These are phyloP conservation scores for Trichoderma koningii DNA, from an alignment of 2,329 filamentous ascomycete genomes.

Conservation along the genomic window DNA sequence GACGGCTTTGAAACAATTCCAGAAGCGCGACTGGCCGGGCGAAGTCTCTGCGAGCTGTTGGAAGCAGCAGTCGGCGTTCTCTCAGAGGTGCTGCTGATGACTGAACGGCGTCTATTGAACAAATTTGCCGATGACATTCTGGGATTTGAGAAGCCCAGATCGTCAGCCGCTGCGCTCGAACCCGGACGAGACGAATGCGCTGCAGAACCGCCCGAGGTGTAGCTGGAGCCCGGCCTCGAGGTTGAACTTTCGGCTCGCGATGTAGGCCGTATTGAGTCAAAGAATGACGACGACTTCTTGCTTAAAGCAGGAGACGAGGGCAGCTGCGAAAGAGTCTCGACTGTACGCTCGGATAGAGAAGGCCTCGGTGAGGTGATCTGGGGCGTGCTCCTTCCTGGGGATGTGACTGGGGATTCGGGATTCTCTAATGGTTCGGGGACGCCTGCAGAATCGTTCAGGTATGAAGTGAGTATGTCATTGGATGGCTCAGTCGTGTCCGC, in stretches of 20 bases:
- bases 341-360: slow-evolving; percentile 79
- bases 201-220: slow-evolving; percentile 61
- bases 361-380: slow-evolving; percentile 42
- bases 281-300: slow-evolving; percentile 71
- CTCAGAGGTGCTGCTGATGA: slow-evolving; percentile 50
- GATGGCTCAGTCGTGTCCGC: slow-evolving; percentile 30
- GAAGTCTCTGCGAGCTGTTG: slow-evolving; percentile 34
- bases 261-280: slow-evolving; percentile 61
- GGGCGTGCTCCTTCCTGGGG: slow-evolving; percentile 28
- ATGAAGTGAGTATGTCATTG: slow-evolving; percentile 29
- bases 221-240: slow-evolving; percentile 60
- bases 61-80: slow-evolving; percentile 31
- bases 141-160: slow-evolving; percentile 41
- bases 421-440: slow-evolving; percentile 29
- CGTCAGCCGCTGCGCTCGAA: slow-evolving; percentile 55
- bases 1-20: slow-evolving; percentile 34
- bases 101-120: slow-evolving; percentile 47
- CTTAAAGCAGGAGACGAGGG: slow-evolving; percentile 74
- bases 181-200: slow-evolving; percentile 55
- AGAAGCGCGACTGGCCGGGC: slow-evolving; percentile 34
- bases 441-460: slow-evolving; percentile 22
- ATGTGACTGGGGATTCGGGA: slow-evolving; percentile 24
- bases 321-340: slow-evolving; percentile 78
- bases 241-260: slow-evolving; percentile 50
- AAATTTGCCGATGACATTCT: slow-evolving; percentile 48